Evolutionary conservation across 2,329 filamentous ascomycete species (phyloP).

Genomic region (Tolypocladium tropicale): DNA sequence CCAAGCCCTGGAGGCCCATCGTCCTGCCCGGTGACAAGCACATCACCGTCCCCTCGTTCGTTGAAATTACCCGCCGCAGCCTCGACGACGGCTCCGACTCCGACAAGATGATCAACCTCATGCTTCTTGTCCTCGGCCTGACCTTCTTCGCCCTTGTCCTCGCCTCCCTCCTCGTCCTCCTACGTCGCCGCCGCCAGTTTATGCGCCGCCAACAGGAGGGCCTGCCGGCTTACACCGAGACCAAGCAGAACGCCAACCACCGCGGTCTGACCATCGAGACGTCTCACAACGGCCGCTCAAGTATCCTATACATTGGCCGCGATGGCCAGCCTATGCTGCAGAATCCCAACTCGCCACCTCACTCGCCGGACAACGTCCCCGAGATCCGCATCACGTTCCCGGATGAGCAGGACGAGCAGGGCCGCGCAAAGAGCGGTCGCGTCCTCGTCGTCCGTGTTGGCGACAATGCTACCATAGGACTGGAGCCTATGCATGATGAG

Average conservation of each 20-base stretch:
- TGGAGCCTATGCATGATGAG: constrained; percentile 77
- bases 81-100: constrained; percentile 24
- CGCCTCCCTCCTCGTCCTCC: constrained; percentile 56
- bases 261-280: constrained; percentile 49
- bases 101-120: constrained; percentile 61
- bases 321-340: constrained; percentile 67
- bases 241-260: constrained; percentile 41
- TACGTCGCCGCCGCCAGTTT: constrained; percentile 54
- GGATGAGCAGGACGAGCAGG: constrained; percentile 80
- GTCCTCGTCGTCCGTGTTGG: constrained; percentile 89
- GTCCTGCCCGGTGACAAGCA: constrained; percentile 2
- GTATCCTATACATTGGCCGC: constrained; percentile 68
- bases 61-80: constrained; percentile 4
- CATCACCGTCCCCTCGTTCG: constrained; percentile 3
- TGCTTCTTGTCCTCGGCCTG: constrained; percentile 71
- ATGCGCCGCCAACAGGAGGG: constrained; percentile 37
- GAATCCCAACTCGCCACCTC: constrained; percentile 64
- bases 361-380: constrained; percentile 74
- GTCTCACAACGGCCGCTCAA: constrained; percentile 45
- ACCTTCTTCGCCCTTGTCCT: constrained; percentile 62
- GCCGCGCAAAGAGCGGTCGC: constrained; percentile 71
- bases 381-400: constrained; percentile 98
- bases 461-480: constrained; percentile 72
- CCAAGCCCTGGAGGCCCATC: constrained; percentile 6
- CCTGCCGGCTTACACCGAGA: constrained; percentile 62